Conservation (phyloP, 805 yeast species). For the Candida chauliodis region DNA sequence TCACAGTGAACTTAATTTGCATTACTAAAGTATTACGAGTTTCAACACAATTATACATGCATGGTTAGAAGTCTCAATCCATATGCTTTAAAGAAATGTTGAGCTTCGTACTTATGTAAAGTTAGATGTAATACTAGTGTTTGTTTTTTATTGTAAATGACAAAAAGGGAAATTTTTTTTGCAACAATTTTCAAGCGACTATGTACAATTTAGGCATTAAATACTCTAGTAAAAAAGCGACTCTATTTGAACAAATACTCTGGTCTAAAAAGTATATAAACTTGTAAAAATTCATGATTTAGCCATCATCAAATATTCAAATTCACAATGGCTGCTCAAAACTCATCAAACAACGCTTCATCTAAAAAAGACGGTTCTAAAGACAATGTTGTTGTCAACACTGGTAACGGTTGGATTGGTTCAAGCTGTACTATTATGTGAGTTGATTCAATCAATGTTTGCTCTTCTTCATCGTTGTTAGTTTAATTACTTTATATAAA, state of each 20-base stretch:
- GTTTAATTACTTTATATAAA: neutral
- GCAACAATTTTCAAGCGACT: neutral
- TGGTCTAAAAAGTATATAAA: neutral
- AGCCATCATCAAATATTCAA: too few species aligned
- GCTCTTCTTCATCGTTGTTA: neutral
- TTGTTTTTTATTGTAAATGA: neutral
- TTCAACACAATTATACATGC: too few species aligned
- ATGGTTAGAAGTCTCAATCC: too few species aligned
- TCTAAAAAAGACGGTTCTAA: slow-evolving; percentile 3
- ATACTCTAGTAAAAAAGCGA: too few species aligned
- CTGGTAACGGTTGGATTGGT: neutral
- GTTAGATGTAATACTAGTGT: too few species aligned
- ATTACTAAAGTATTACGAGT: too few species aligned
- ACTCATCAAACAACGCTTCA: slow-evolving; percentile 5
- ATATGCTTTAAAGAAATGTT: too few species aligned
- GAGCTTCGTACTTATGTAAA: too few species aligned
- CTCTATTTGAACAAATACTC: too few species aligned
- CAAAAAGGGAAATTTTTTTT: slow-evolving; percentile 1
- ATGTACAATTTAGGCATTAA: too few species aligned
- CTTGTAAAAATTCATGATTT: neutral
- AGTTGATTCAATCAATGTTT: too few species aligned
- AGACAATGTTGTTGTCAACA: slow-evolving; percentile 2
- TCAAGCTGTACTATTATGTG: slow-evolving; percentile 8
- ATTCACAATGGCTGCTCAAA: slow-evolving; percentile 9
- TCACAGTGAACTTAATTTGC: too few species aligned